These are phyloP conservation scores for Xerocomus spinulosus DNA, from an alignment of 768 basidiomycete genomes.

Conservation along the genomic window DNA sequence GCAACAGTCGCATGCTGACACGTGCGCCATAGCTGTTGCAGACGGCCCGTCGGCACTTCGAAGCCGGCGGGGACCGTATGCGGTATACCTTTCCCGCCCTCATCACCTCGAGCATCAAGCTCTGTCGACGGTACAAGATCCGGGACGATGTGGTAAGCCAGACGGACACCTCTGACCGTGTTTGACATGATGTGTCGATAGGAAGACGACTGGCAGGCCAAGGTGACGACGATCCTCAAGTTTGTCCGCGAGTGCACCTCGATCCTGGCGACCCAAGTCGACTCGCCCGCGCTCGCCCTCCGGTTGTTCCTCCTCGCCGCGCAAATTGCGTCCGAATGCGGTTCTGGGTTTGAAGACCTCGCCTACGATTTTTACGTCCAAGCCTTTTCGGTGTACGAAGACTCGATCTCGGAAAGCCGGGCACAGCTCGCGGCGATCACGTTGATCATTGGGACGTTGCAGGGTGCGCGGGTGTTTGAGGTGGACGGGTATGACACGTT, in stretches of 20 bases:
- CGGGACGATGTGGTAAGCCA: conserved; percentile 62
- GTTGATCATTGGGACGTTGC: conserved; percentile 86
- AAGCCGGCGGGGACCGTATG: conserved; percentile 91
- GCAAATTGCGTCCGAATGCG: conserved; percentile 91
- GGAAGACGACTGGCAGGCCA: conserved; percentile 85
- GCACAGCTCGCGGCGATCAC: conserved; percentile 98
- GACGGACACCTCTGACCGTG: too few species aligned
- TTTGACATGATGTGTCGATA: too few species aligned
- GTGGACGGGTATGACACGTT: conserved; percentile 95
- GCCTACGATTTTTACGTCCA: conserved; percentile 98
- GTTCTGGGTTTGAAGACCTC: conserved; percentile 90
- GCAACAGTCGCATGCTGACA: not conserved
- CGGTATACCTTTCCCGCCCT: conserved; percentile 95
- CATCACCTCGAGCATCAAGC: conserved; percentile 88
- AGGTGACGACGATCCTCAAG: conserved; percentile 85
- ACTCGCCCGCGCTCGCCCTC: conserved; percentile 87
- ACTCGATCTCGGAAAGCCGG: conserved; percentile 91
- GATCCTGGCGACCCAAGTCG: conserved; percentile 89
- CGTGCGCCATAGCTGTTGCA: conserved; percentile 64
- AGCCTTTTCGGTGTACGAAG: conserved; percentile 97
- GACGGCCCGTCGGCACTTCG: conserved; percentile 85
- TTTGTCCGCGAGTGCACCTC: conserved; percentile 92
- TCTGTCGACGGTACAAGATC: conserved; percentile 88
- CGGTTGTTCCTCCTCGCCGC: conserved; percentile 94
- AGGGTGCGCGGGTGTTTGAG: conserved; percentile 86